Conservation (phyloP, 75 land plant species). For the Pinus tabuliformis region DNA sequence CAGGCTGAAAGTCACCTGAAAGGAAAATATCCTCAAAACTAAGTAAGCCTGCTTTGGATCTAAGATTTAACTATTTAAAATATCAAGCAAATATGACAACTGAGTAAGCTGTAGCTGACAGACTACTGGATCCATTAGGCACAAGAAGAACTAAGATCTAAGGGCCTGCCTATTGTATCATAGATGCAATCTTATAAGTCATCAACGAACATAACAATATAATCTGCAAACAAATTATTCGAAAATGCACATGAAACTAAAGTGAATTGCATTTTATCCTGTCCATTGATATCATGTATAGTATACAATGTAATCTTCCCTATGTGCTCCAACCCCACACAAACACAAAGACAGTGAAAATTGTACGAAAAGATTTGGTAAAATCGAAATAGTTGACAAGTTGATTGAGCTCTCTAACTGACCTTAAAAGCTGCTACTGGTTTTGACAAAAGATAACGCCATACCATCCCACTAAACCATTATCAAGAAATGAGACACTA, state of each 20-base stretch:
- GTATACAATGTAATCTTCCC: neutral
- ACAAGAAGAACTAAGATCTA: neutral
- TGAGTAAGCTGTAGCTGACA: neutral
- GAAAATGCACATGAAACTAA: neutral
- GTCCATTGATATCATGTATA: neutral
- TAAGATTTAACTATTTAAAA: neutral
- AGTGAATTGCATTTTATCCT: neutral
- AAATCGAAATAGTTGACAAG: neutral
- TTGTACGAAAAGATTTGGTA: neutral
- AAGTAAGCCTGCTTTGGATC: neutral
- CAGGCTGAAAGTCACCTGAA: slow-evolving; percentile 81
- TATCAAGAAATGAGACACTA: slow-evolving; percentile 7
- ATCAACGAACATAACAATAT: neutral
- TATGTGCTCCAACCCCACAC: neutral
- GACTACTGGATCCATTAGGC: neutral
- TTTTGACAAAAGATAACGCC: slow-evolving; percentile 59
- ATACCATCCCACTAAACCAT: slow-evolving; percentile 48
- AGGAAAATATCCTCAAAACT: neutral
- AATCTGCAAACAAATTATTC: neutral
- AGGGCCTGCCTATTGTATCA: neutral
- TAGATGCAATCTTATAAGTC: too few species aligned
- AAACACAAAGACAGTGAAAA: neutral
- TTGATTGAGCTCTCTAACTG: neutral
- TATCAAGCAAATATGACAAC: neutral
- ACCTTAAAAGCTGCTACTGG: slow-evolving; percentile 74